Base-by-base conservation (phyloP, 1,284 basidiomycete species). In the Tilletia caries region DNA sequence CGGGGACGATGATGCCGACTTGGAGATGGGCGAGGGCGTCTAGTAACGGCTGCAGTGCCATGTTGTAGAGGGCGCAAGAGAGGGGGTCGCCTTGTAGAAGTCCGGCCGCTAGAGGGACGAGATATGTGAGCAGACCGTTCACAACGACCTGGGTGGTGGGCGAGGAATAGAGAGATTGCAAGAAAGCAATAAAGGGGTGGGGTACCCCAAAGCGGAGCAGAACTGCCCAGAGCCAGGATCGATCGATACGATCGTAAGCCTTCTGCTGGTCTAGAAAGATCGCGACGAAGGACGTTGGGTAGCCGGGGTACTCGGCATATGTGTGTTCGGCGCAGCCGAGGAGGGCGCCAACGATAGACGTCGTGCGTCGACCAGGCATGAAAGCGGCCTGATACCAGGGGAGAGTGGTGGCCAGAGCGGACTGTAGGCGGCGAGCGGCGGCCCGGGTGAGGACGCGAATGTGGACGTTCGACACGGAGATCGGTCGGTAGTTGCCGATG, bases 61-160 rank as follows among this genome's bases (percentile, higher is more conserved):
- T 4, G 48, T 50, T 50, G 48, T 50, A 50, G 20, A 50, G 48
- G 25, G 20, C 20, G 25, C 48, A 50, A 50, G 48, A 50, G 8
- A 50, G 48, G 48, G 48, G 48, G 20, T 50, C 48, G 20, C 48
- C 48, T 50, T 50, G 48, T 4, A 50, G 48, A 50, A 50, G 48
- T 6, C 48, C 48, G 20, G 8, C 4, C 4, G 18, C 25, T 18
- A 50, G 20, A 18, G 20, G 48, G 20, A 50, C 6, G 20, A 6
- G 48, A 4, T 50, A 4, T n/a, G 48, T n/a, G 18, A 27, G 18
- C 20, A n/a, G 48, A 18, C 48, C 48, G 25, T 50, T 50, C 5
- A 50, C 20, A 4, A 50, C 25, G 4, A 50, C 48, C 20, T 20
- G 25, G 48, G 25, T 50, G 20, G 18, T 8, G 48, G 25, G 20